These are phyloP conservation scores for Solanum hybrid DNA, from an alignment of 305 asterid species.

Conservation along the genomic window DNA sequence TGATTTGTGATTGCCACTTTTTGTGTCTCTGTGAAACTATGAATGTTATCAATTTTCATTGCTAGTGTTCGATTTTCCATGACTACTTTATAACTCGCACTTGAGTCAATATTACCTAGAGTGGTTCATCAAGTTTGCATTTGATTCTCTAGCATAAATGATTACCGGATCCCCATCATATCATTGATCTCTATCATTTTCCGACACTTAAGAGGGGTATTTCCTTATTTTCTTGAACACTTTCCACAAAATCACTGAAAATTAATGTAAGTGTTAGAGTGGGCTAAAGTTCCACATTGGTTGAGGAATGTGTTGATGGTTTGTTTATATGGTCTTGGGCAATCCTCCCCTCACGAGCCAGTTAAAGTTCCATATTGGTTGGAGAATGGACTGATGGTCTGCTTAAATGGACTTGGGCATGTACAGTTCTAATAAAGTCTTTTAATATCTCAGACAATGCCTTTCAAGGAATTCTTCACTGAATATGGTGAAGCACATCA, in stretches of 20 bases:
- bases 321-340: background rate
- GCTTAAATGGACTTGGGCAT: background rate
- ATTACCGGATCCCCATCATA: too few species aligned
- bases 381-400: background rate
- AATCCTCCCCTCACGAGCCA: background rate
- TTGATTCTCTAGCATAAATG: too few species aligned
- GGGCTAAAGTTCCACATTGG: background rate
- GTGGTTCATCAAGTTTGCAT: too few species aligned
- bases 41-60: background rate
- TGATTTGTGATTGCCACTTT: background rate
- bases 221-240: too few species aligned
- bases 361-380: background rate
- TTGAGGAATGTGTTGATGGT: background rate
- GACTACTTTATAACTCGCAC: background rate
- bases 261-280: background rate
- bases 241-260: too few species aligned
- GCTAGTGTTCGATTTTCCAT: background rate
- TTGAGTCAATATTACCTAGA: too few species aligned
- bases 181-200: too few species aligned
- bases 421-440: conserved; percentile 12
- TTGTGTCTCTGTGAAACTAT: background rate
- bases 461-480: conserved; percentile 77
- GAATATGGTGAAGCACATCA: conserved; percentile 88
- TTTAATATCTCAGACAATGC: conserved; percentile 47
- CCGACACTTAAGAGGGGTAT: too few species aligned